phyloP scores from a whole-genome alignment of 768 basidiomycete species.

The Collybiopsis confluens region DNA sequence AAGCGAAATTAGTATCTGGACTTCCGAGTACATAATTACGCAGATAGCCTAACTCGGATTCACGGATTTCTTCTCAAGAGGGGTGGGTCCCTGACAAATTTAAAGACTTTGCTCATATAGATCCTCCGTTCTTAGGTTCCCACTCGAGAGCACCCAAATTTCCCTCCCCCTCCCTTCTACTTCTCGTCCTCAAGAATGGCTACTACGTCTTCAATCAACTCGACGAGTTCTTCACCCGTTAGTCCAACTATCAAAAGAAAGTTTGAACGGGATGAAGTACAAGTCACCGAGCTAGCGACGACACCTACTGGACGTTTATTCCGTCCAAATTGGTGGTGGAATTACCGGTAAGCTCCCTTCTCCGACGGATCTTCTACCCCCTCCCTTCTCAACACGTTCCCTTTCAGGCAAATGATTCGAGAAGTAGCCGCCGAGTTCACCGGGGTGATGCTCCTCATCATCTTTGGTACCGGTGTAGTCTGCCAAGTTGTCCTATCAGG shows the following conservation, averaged over 20 bases:
- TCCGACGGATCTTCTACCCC: background rate
- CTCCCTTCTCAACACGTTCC: background rate
- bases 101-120: background rate
- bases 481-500: slow-evolving; percentile 38
- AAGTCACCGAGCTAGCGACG: background rate
- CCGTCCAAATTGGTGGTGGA: slow-evolving; percentile 7
- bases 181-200: background rate
- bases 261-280: background rate
- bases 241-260: background rate
- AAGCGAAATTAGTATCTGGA: background rate
- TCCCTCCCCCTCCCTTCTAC: too few species aligned
- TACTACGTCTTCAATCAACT: background rate
- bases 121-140: background rate
- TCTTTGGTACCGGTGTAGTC: slow-evolving; percentile 41
- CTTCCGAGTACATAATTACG: too few species aligned
- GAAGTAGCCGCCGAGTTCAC: slow-evolving; percentile 41
- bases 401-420: slow-evolving; percentile 17
- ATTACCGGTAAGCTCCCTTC: background rate
- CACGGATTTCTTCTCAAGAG: background rate
- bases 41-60: background rate
- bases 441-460: slow-evolving; percentile 39
- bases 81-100: background rate
- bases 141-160: too few species aligned
- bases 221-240: background rate
- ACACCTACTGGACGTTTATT: background rate